Evolutionary conservation across 2,329 filamentous ascomycete genomes (phyloP).

Genomic region (Fusarium sacchari): DNA sequence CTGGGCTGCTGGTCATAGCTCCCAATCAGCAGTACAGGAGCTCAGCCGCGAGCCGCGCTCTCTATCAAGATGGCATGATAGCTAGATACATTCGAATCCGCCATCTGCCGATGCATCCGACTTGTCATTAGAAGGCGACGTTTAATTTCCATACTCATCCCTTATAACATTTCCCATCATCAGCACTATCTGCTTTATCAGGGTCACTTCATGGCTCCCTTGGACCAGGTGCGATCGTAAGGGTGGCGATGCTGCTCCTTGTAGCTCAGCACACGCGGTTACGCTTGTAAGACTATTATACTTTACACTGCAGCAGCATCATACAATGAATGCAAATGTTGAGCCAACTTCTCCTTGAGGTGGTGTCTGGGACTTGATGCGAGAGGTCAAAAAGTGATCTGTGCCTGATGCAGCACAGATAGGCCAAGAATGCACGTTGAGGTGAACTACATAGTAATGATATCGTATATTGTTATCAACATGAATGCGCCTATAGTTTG

Average conservation of each 20-base stretch:
- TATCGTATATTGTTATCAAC: background rate
- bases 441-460: accelerated
- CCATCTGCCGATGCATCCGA: background rate
- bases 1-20: background rate
- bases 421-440: background rate
- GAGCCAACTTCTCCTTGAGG: background rate
- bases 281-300: too few species aligned
- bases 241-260: background rate
- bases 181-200: background rate
- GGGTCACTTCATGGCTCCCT: background rate
- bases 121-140: background rate
- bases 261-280: background rate
- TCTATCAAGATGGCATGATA: background rate
- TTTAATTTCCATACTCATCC: background rate
- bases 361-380: background rate
- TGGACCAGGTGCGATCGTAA: background rate
- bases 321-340: too few species aligned
- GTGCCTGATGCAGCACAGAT: background rate
- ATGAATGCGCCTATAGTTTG: background rate
- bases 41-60: background rate
- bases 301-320: background rate
- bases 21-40: background rate
- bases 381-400: background rate
- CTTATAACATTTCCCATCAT: background rate
- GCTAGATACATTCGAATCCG: background rate